phyloP scores from a whole-genome alignment of 306 rosid genomes.

The Dryas octopetala region DNA sequence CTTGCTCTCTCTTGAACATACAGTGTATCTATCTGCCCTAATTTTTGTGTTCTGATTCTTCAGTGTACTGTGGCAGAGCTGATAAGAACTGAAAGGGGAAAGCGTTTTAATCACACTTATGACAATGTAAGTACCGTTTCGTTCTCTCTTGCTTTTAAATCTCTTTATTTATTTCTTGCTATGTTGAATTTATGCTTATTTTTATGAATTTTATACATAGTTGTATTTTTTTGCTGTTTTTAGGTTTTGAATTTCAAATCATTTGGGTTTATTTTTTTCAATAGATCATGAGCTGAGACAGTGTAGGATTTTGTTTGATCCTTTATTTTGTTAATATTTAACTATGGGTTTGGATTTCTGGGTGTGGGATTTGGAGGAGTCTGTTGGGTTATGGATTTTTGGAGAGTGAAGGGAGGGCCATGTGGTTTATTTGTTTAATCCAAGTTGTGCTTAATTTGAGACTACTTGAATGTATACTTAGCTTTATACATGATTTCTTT shows the following conservation, averaged over 20 bases:
- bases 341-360: not conserved
- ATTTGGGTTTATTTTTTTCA: not conserved
- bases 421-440: no score
- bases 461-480: no score
- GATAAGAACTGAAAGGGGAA: constrained; percentile 69
- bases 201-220: no score
- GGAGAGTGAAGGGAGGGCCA: not conserved
- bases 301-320: no score
- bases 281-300: not conserved
- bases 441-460: no score
- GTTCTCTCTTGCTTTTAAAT: no score
- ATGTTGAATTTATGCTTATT: no score
- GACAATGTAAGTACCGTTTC: constrained; percentile 45
- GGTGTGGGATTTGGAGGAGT: not conserved
- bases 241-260: not conserved
- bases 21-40: not conserved
- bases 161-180: not conserved
- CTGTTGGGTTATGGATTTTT: no score
- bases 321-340: no score
- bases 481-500: no score
- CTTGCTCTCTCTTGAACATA: not conserved
- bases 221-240: no score
- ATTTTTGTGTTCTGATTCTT: not conserved
- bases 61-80: constrained; percentile 76
- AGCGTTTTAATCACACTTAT: constrained; percentile 69